Conservation (phyloP, 345 rosid species). For the Salix arbutifolia region DNA sequence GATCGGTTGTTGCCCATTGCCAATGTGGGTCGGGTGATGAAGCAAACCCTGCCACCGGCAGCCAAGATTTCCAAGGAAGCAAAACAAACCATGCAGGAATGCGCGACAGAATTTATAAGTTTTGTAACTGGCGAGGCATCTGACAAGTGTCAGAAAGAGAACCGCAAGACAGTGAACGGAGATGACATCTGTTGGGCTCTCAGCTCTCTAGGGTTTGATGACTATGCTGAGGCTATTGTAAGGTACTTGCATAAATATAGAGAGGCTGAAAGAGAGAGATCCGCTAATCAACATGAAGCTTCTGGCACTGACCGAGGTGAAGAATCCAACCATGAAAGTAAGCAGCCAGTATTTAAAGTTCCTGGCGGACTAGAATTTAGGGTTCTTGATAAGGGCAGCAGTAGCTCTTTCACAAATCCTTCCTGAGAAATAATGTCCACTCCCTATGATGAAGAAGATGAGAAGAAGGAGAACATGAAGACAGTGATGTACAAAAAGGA, state of each 20-base stretch:
- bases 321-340: conserved; percentile 16
- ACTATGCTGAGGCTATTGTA: conserved; percentile 11
- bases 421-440: not conserved
- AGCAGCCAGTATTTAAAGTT: conserved; percentile 14
- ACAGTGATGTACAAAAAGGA: conserved; percentile 5
- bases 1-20: conserved; percentile 28
- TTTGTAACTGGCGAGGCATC: conserved; percentile 31
- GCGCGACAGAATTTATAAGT: conserved; percentile 31
- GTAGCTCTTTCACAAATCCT: conserved; percentile 26
- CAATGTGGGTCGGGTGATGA: conserved; percentile 29
- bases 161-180: conserved; percentile 33
- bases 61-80: conserved; percentile 33
- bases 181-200: conserved; percentile 38
- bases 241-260: conserved; percentile 29
- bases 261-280: conserved; percentile 22
- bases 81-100: conserved; percentile 30
- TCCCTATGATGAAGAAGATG: too few species aligned
- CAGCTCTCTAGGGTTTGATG: conserved; percentile 24
- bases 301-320: conserved; percentile 21
- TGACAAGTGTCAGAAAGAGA: conserved; percentile 36
- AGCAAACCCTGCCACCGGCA: conserved; percentile 18
- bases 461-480: not conserved
- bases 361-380: conserved; percentile 25
- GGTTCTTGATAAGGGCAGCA: conserved; percentile 50
- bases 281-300: conserved; percentile 27